phyloP scores from a whole-genome alignment of 306 rosid genomes.

The Prosopis cineraria region DNA sequence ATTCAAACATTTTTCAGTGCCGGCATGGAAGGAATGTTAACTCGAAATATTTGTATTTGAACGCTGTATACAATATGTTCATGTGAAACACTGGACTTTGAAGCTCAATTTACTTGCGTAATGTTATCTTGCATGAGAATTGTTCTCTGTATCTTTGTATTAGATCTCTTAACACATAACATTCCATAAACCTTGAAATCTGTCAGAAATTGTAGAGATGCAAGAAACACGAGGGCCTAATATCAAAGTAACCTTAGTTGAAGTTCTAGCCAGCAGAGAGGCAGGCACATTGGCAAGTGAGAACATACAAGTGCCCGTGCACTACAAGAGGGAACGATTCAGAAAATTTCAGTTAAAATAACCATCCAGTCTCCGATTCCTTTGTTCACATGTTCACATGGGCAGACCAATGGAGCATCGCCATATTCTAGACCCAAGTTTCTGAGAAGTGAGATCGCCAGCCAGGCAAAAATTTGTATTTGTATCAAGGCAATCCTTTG shows the following conservation, averaged over 20 bases:
- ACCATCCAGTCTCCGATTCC: background rate
- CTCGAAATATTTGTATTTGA: no score
- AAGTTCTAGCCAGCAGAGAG: background rate
- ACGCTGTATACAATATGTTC: background rate
- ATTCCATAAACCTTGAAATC: background rate
- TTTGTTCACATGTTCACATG: background rate
- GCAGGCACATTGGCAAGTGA: background rate
- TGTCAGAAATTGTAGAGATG: background rate
- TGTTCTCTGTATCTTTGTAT: background rate
- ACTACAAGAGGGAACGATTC: background rate
- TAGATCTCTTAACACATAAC: background rate
- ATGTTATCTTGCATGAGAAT: background rate
- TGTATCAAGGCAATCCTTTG: no score
- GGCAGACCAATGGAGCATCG: background rate
- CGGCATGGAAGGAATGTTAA: background rate
- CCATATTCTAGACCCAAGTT: background rate
- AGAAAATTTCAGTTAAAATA: background rate
- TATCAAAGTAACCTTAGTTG: background rate
- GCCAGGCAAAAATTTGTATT: background rate
- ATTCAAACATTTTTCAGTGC: background rate
- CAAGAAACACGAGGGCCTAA: background rate
- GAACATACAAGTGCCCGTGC: background rate
- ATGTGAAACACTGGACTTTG: background rate
- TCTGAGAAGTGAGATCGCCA: background rate
- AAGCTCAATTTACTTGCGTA: background rate